These are phyloP conservation scores for Sugiyamaella valdiviana DNA, from an alignment of 805 yeast species.

Conservation along the genomic window DNA sequence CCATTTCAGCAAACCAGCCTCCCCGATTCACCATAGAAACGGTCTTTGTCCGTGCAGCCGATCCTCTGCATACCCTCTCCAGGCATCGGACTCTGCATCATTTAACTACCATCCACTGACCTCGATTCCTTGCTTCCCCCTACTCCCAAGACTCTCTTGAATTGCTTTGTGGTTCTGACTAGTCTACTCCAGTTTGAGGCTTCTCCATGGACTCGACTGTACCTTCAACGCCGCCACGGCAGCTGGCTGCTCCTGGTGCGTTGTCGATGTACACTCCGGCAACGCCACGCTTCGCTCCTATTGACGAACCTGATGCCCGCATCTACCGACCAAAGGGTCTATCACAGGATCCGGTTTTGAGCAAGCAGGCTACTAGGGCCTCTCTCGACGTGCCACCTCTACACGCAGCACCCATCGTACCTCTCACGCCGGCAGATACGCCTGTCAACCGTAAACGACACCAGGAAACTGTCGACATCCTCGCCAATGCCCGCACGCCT, in stretches of 20 bases:
- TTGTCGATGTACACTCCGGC: constrained; percentile 18
- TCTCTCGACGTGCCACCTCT: neutral
- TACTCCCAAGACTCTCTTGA: too few relatives aligned
- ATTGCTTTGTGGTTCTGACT: too few relatives aligned
- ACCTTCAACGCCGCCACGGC: constrained; percentile 18
- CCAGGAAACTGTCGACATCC: constrained; percentile 1
- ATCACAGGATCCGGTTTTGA: neutral
- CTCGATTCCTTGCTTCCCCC: too few relatives aligned
- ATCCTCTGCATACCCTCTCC: neutral
- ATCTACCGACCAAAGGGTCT: constrained; percentile 5
- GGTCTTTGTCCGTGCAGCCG: neutral
- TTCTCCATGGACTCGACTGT: constrained; percentile 1
- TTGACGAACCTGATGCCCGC: constrained; percentile 21
- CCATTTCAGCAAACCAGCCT: neutral
- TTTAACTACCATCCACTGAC: neutral
- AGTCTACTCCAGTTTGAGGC: too few relatives aligned
- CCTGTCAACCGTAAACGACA: constrained; percentile 18
- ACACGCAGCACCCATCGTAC: constrained; percentile 1
- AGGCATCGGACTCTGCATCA: neutral
- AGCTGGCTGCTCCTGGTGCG: constrained; percentile 1
- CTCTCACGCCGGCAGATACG: constrained; percentile 24
- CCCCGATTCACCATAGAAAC: neutral
- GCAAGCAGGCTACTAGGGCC: neutral
- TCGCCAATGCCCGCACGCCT: constrained; percentile 2
- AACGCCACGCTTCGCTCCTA: constrained; percentile 23